Conservation (phyloP, 1,284 basidiomycete species). For the Fomitopsis pinicola region DNA sequence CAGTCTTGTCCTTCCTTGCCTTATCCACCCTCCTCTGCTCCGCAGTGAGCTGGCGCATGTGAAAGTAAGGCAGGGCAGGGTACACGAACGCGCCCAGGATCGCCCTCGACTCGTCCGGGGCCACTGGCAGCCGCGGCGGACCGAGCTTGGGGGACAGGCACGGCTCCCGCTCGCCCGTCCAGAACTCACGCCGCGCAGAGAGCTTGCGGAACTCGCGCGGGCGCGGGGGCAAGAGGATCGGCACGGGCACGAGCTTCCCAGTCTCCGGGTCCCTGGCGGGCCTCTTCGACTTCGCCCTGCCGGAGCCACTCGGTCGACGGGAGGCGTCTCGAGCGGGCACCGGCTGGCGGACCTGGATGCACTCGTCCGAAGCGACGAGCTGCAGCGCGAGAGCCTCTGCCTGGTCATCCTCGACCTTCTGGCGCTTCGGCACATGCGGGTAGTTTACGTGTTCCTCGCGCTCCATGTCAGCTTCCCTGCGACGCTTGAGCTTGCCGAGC, state of each 20-base stretch:
- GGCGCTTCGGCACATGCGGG: conserved; percentile 2
- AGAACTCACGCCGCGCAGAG: background rate
- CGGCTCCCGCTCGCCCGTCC: conserved; percentile 6
- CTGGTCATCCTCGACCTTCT: background rate
- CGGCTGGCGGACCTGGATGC: background rate
- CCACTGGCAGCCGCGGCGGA: conserved; percentile 3
- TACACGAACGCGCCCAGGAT: conserved; percentile 3
- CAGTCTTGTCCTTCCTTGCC: background rate
- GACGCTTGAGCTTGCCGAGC: conserved; percentile 14
- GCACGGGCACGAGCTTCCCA: no score
- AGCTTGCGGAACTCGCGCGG: background rate
- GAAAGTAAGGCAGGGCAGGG: background rate
- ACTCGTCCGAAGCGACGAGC: background rate
- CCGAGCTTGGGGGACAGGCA: conserved; percentile 12
- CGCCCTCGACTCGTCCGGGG: background rate
- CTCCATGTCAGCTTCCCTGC: background rate
- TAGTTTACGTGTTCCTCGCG: background rate
- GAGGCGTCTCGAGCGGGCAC: background rate
- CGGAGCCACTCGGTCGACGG: background rate
- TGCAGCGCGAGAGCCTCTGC: background rate
- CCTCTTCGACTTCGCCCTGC: background rate
- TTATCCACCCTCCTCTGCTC: background rate
- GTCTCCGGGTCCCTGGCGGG: background rate
- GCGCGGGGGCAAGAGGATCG: background rate
- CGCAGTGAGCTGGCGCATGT: background rate